A percentile compares a stretch with the other conserved stretches of the same genome.
Conservation (phyloP, 495 filamentous ascomycete species). For the Terfezia boudieri region DNA sequence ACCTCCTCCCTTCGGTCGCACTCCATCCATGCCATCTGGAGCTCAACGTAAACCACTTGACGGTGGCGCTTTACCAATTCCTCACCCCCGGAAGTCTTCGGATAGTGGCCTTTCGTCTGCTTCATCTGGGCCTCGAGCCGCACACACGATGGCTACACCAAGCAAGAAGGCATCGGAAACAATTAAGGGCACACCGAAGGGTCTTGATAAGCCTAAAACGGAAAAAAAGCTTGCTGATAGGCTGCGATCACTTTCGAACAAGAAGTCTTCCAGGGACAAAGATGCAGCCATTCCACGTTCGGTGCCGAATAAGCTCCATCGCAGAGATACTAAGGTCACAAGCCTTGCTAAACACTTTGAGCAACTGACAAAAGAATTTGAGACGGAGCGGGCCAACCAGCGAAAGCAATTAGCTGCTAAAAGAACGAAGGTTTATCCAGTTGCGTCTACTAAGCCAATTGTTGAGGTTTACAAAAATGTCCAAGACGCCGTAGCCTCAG, state of each 20-base stretch:
- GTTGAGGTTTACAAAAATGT: slow-evolving; percentile 91
- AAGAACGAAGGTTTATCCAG: slow-evolving; percentile 60
- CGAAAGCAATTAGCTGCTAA: slow-evolving; percentile 61
- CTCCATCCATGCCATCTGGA: slow-evolving; percentile 11
- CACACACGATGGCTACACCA: slow-evolving; percentile 1
- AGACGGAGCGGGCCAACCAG: slow-evolving; percentile 78
- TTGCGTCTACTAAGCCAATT: slow-evolving; percentile 81
- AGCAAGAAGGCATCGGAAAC: slow-evolving; percentile 11
- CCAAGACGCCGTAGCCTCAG: slow-evolving; percentile 61
- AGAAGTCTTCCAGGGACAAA: slow-evolving; percentile 11
- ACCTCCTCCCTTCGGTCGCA: slow-evolving; percentile 13
- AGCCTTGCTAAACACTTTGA: slow-evolving; percentile 88
- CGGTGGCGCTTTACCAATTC: background rate
- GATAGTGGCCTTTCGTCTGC: slow-evolving; percentile 3
- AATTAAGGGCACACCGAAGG: background rate
- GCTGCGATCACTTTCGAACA: slow-evolving; percentile 20
- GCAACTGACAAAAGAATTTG: slow-evolving; percentile 85
- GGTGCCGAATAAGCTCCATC: slow-evolving; percentile 26
- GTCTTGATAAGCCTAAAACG: slow-evolving; percentile 4
- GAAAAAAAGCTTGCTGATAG: slow-evolving; percentile 57
- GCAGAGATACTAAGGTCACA: slow-evolving; percentile 55
- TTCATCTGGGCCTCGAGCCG: slow-evolving; percentile 3
- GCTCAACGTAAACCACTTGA: slow-evolving; percentile 1
- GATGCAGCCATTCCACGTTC: slow-evolving; percentile 77
- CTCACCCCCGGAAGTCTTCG: slow-evolving; percentile 3